phyloP scores from a whole-genome alignment of 164 flowering plant genomes.

The Protea cynaroides region DNA sequence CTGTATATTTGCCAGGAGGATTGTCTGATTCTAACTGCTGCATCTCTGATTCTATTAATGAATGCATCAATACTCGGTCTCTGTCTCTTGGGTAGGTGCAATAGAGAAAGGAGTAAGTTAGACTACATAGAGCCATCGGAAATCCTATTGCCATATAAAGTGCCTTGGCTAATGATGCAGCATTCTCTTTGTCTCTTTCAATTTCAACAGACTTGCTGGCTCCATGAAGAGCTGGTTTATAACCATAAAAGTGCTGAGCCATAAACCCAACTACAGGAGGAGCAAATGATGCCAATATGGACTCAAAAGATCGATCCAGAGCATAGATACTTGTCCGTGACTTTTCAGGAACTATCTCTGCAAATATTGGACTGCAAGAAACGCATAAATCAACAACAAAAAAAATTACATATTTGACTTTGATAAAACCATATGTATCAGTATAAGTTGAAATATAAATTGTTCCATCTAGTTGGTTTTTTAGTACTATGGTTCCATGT shows the following conservation, averaged over 20 bases:
- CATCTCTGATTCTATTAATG: conserved; percentile 70
- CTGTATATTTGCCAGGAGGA: conserved; percentile 15
- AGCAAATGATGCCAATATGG: conserved; percentile 85
- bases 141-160: conserved; percentile 65
- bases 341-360: conserved; percentile 88
- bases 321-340: conserved; percentile 90
- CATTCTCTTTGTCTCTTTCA: conserved; percentile 69
- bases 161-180: conserved; percentile 77
- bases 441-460: no score
- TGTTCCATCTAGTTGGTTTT: no score
- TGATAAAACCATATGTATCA: no score
- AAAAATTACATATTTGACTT: no score
- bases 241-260: conserved; percentile 76
- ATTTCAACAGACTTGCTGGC: conserved; percentile 41
- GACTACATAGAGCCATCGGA: conserved; percentile 73
- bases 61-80: conserved; percentile 65
- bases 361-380: conserved; percentile 79
- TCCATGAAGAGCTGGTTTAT: conserved; percentile 54
- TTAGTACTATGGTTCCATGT: no score
- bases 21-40: conserved; percentile 38
- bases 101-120: conserved; percentile 76
- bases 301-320: conserved; percentile 80
- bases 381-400: conserved; percentile 1
- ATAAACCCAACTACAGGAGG: conserved; percentile 83
- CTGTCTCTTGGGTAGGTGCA: conserved; percentile 81